Evolutionary conservation across 805 yeast species (phyloP).

Genomic region (Ogataea corticis): DNA sequence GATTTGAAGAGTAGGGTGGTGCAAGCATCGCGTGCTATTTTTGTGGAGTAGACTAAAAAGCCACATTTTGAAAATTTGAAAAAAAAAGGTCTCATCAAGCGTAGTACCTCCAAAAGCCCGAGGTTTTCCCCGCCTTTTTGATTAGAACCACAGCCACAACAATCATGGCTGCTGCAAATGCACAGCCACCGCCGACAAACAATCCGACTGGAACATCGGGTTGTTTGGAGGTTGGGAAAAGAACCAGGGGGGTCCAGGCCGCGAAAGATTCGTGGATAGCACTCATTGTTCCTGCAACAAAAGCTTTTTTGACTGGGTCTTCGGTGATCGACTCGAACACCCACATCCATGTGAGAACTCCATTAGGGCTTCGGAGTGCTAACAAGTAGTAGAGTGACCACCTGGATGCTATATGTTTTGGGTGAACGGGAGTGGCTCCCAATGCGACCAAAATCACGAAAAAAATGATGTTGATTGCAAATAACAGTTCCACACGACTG

Average conservation of each 20-base stretch:
- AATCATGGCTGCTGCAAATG: conserved; percentile 2
- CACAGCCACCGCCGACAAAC: conserved; percentile 6
- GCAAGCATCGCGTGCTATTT: background rate
- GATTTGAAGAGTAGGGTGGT: too few species aligned
- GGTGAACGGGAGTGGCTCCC: conserved; percentile 13
- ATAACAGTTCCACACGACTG: conserved; percentile 7
- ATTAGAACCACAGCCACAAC: conserved; percentile 1
- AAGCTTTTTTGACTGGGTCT: conserved; percentile 15
- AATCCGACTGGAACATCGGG: conserved; percentile 3
- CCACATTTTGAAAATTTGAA: too few species aligned
- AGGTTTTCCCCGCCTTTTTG: conserved; percentile 5
- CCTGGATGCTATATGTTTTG: conserved; percentile 8
- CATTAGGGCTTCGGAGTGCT: conserved; percentile 9
- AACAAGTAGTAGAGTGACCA: conserved; percentile 12
- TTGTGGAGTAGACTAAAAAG: background rate
- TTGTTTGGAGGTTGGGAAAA: conserved; percentile 3
- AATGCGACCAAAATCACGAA: conserved; percentile 8
- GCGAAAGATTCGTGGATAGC: conserved; percentile 9
- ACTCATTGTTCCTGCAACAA: conserved; percentile 16
- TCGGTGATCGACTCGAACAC: conserved; percentile 12
- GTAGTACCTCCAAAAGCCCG: conserved; percentile 4
- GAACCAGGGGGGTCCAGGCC: conserved; percentile 9
- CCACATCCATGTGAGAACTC: conserved; percentile 14
- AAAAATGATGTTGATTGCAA: conserved; percentile 1
- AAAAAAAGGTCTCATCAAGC: too few species aligned